These are phyloP conservation scores for Cytauxzoon felis DNA, from an alignment of 169 alveolate species.

Conservation along the genomic window DNA sequence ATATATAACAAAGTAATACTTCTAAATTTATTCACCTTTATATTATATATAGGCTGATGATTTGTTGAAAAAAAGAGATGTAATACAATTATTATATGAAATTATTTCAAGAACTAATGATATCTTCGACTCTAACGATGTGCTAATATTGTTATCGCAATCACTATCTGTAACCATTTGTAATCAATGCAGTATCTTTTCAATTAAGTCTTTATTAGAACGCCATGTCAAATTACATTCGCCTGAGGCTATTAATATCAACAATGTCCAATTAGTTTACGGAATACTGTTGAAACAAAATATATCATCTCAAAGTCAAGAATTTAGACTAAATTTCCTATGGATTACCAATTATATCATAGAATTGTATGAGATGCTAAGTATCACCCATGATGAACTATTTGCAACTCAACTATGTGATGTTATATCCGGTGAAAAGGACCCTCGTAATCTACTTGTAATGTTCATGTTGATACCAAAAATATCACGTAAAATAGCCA, in stretches of 20 bases:
- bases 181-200: constrained; percentile 13
- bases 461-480: constrained; percentile 37
- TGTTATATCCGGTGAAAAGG: constrained; percentile 50
- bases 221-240: constrained; percentile 17
- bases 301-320: constrained; percentile 36
- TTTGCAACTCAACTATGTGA: constrained; percentile 6
- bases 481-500: constrained; percentile 1
- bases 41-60: constrained; percentile 32
- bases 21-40: not conserved
- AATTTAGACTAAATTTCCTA: constrained; percentile 45
- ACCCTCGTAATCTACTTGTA: constrained; percentile 48
- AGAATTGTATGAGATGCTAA: not conserved
- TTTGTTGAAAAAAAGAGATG: constrained; percentile 19
- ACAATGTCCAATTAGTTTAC: not conserved
- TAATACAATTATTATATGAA: constrained; percentile 17
- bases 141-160: constrained; percentile 21
- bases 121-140: not conserved
- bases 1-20: constrained; percentile 26
- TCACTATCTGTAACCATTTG: constrained; percentile 27
- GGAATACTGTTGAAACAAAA: constrained; percentile 1
- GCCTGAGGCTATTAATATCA: not conserved
- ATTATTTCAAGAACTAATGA: constrained; percentile 50
- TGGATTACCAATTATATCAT: constrained; percentile 28
- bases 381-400: not conserved
- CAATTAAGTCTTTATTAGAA: constrained; percentile 22